Percentiles rank a stretch among this genome's conserved stretches.
Conservation (phyloP, 768 basidiomycete species). For the Rhodosporidiobolus sp. region DNA sequence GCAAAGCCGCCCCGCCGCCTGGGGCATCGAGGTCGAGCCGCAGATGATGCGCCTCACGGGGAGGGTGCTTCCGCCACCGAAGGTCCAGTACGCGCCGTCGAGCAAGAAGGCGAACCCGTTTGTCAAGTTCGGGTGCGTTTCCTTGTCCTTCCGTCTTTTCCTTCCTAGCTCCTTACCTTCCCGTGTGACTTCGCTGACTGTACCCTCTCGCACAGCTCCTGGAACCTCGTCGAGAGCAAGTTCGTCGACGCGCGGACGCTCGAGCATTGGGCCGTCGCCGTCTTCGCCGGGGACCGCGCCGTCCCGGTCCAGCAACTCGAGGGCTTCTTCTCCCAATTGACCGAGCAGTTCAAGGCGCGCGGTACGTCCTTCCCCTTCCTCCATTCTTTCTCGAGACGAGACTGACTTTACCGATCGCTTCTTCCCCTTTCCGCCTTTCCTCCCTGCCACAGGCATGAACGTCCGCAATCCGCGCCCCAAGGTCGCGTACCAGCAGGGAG, state of each 20-base stretch:
- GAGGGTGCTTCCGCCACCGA: conserved; percentile 13
- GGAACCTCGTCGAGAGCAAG: conserved; percentile 26
- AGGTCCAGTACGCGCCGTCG: conserved; percentile 16
- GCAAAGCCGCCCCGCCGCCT: conserved; percentile 3
- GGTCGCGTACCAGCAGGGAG: conserved; percentile 2
- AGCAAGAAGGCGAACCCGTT: not conserved
- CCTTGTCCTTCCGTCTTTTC: not conserved
- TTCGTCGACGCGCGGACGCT: conserved; percentile 16
- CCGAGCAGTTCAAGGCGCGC: not conserved
- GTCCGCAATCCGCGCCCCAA: not conserved
- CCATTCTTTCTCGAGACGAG: not conserved
- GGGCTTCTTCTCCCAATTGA: conserved; percentile 9
- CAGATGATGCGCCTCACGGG: conserved; percentile 17
- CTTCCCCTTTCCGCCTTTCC: too few relatives aligned
- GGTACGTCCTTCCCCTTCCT: not conserved
- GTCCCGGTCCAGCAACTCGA: not conserved
- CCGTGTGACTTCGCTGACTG: too few relatives aligned
- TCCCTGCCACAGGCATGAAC: not conserved
- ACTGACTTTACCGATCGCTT: not conserved
- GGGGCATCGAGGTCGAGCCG: conserved; percentile 24
- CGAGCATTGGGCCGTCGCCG: conserved; percentile 32
- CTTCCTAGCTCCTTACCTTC: not conserved
- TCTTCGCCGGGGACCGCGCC: not conserved
- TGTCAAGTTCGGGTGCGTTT: conserved; percentile 15
- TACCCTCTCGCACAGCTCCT: conserved; percentile 10